Percentiles rank a stretch among this genome's conserved stretches.
Conservation (phyloP, 306 rosid species). For the Pyrus pyrifolia region DNA sequence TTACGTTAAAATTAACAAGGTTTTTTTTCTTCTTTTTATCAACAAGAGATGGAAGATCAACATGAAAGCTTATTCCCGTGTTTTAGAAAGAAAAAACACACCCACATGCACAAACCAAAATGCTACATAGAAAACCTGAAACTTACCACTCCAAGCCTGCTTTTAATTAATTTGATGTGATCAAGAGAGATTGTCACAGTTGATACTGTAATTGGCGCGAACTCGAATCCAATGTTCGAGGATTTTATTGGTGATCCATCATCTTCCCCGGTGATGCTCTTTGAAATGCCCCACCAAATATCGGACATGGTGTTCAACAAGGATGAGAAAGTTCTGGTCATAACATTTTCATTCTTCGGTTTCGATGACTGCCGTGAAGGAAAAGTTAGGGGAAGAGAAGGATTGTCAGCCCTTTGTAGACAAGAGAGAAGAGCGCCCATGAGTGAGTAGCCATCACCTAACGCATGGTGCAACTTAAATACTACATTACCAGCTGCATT, state of each 20-base stretch:
- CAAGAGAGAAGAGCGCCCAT: constrained; percentile 1
- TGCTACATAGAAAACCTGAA: too few species aligned
- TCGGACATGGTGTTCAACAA: constrained; percentile 25
- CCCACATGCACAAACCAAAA: too few species aligned
- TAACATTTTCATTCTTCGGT: constrained; percentile 11
- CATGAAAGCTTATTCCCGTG: too few species aligned
- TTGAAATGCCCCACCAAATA: constrained; percentile 34
- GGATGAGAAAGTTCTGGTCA: constrained; percentile 17
- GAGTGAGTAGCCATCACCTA: too few species aligned
- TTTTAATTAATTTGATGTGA: constrained; percentile 26
- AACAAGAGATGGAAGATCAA: too few species aligned
- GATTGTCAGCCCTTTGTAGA: constrained; percentile 30
- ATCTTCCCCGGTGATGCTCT: constrained; percentile 41
- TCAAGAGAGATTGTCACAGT: constrained; percentile 34
- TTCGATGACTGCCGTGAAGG: not conserved
- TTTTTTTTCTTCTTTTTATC: too few species aligned
- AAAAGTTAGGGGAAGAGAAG: too few species aligned
- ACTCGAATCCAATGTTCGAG: constrained; percentile 19
- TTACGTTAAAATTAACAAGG: too few species aligned
- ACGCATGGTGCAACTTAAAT: too few species aligned
- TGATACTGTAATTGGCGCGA: constrained; percentile 25
- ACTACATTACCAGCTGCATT: too few species aligned
- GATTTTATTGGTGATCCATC: constrained; percentile 42
- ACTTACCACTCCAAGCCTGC: constrained; percentile 43
- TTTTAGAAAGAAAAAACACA: too few species aligned